Evolutionary conservation across 805 yeast species (phyloP).

Genomic region (Myxozyma sirexii): DNA sequence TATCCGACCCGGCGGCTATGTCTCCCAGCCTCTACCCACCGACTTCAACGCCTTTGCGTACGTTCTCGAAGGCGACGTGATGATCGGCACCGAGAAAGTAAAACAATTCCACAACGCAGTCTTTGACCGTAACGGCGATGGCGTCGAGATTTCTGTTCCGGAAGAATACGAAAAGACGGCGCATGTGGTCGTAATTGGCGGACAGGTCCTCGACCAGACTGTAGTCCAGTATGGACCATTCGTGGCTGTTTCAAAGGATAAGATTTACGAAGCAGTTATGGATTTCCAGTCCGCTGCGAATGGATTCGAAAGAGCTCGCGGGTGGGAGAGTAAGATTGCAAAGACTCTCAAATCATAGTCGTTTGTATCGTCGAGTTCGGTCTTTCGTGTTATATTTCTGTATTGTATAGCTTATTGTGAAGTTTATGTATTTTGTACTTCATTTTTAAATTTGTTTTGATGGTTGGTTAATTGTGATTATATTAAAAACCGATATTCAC

Average conservation of each 20-base stretch:
- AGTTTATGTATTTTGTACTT: no score
- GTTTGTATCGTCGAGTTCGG: no score
- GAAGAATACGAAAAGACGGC: conserved; percentile 27
- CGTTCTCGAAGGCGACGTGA: conserved; percentile 37
- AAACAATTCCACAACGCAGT: conserved; percentile 34
- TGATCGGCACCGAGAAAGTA: conserved; percentile 30
- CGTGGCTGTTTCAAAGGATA: conserved; percentile 70
- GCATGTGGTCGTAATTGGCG: conserved; percentile 37
- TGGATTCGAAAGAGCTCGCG: conserved; percentile 43
- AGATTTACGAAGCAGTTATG: conserved; percentile 66
- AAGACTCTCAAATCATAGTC: conserved; percentile 20
- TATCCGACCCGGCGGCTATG: conserved; percentile 66
- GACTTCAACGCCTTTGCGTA: conserved; percentile 42
- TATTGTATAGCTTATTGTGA: no score
- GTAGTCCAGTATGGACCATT: conserved; percentile 90
- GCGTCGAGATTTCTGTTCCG: conserved; percentile 34
- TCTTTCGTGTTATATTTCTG: no score
- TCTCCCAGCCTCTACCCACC: conserved; percentile 55
- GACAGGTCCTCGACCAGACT: conserved; percentile 44
- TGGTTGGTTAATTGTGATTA: no score
- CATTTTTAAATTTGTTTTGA: no score
- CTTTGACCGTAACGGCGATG: conserved; percentile 37
- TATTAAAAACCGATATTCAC: no score
- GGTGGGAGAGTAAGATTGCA: conserved; percentile 43
- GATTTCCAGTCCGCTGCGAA: conserved; percentile 59